Base-by-base conservation (phyloP, 331 rosid genomes). In the Erythrophleum ivorense region DNA sequence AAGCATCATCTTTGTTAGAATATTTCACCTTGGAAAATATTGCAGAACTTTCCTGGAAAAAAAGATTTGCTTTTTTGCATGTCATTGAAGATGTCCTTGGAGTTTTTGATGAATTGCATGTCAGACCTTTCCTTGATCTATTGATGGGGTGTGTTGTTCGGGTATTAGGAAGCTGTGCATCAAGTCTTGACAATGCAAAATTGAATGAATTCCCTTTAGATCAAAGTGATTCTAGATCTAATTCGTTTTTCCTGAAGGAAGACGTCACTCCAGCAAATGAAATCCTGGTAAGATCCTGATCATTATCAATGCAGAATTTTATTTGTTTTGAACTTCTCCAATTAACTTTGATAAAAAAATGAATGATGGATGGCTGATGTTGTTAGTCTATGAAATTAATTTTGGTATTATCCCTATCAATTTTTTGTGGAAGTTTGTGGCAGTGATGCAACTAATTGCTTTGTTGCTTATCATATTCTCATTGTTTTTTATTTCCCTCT, bases 71-170 rank as follows among this genome's bases (percentile, higher is more conserved):
- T 70, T 90, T 93, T 88, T 85, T 95, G 80, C 99, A 93, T 85
- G 99, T 93, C 75, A 83, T 95, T 71, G 90, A 93, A 86, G 99
- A 93, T 82, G 82, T 95, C 73, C 83, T 95, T 84, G 91, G 87
- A 34, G 96, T 93, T 84, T 95, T 95, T 85, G 98, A 91, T 86
- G 93, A 90, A 83, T 83, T 76, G 33, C 99, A 90, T 82, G 83
- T 91, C 67, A 87, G 72, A 68, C 98, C 98, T 34, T 93, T 95
- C 86, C 92, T 95, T 68, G 86, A 90, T 87, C 87, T 95, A 62
- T 59, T 95, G 78, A 77, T 87, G 93, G 99, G 98, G 4, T 87
- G 93, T 83, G 97, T 90, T 76, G 97, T 93, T 62, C 96, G 98
- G 88, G 55, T 95, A 73, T 81, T 93, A 91, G 92, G 84, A 88